phyloP scores from a whole-genome alignment of 1,284 basidiomycete genomes.

The Lignosus rhinocerotis region DNA sequence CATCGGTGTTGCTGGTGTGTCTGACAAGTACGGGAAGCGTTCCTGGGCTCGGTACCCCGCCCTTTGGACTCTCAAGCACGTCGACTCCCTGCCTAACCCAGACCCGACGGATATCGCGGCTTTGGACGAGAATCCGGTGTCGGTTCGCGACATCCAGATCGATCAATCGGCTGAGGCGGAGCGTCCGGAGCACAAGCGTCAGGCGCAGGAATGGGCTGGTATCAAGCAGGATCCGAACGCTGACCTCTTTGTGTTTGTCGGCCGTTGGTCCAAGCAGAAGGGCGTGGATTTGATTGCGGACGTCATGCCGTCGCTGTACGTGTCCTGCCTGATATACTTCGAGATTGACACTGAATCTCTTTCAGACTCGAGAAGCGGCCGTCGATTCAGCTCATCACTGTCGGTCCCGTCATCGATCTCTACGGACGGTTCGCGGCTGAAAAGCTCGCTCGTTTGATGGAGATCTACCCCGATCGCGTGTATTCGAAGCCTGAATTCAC shows the following conservation, averaged over 20 bases:
- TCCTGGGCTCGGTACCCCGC: conserved; percentile 94
- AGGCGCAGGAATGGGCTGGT: conserved; percentile 92
- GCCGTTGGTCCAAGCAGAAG: conserved; percentile 96
- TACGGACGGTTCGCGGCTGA: conserved; percentile 94
- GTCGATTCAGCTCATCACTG: conserved; percentile 82
- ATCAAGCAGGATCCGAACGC: conserved; percentile 88
- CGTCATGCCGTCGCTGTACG: conserved; percentile 84
- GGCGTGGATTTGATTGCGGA: conserved; percentile 94
- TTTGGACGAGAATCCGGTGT: conserved; percentile 75
- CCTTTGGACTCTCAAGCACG: conserved; percentile 91
- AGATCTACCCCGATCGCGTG: conserved; percentile 90
- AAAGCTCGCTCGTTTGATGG: conserved; percentile 89
- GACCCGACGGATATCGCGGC: conserved; percentile 93
- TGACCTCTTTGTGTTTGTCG: conserved; percentile 92
- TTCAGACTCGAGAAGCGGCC: conserved; percentile 80
- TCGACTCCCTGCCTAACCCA: conserved; percentile 91
- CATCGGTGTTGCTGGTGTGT: conserved; percentile 91
- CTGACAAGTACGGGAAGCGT: conserved; percentile 94
- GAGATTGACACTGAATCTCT: conserved; percentile 12
- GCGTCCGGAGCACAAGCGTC: conserved; percentile 85
- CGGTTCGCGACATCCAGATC: conserved; percentile 73
- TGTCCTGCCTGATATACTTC: conserved; percentile 23
- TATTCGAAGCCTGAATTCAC: conserved; percentile 95
- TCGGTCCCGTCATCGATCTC: conserved; percentile 91
- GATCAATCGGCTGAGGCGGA: conserved; percentile 84